Percentiles rank a stretch among this genome's conserved stretches.
These are phyloP conservation scores for Lentinus brumalis DNA, from an alignment of 768 basidiomycete genomes.

Conservation along the genomic window DNA sequence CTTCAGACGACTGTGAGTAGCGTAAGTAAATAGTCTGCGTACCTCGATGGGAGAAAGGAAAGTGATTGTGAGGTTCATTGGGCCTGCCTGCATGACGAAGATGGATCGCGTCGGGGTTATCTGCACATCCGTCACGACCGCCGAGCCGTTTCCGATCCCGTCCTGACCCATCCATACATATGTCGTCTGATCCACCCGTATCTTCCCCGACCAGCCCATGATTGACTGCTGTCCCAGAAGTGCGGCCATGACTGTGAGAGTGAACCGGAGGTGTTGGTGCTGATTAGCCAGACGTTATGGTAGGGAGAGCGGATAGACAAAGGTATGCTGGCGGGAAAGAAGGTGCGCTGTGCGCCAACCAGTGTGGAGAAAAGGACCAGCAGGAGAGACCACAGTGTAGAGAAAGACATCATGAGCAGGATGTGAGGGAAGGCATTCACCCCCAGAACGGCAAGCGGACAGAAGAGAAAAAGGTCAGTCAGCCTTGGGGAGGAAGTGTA, in stretches of 20 bases:
- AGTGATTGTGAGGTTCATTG: constrained; percentile 38
- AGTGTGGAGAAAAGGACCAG: not conserved
- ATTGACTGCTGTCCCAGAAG: constrained; percentile 18
- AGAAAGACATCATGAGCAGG: not conserved
- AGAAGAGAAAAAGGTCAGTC: not conserved
- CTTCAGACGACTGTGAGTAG: not conserved
- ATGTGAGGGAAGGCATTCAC: not conserved
- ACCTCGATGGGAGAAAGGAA: constrained; percentile 46
- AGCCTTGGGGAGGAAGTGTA: too few relatives aligned
- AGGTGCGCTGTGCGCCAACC: not conserved
- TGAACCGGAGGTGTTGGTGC: constrained; percentile 2
- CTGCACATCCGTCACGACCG: constrained; percentile 24
- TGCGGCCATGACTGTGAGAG: constrained; percentile 19
- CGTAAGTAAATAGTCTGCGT: not conserved
- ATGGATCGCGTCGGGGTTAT: constrained; percentile 40
- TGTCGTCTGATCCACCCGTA: constrained; percentile 20
- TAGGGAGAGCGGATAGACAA: constrained; percentile 32
- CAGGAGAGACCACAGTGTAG: not conserved
- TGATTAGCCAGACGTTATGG: constrained; percentile 23
- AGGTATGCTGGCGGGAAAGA: constrained; percentile 27
- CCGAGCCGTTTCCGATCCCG: not conserved
- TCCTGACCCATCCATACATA: constrained; percentile 21
- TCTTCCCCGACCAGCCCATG: constrained; percentile 24
- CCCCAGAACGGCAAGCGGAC: not conserved
- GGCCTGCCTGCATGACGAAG: constrained; percentile 36